Evolutionary conservation across 2,329 filamentous ascomycete species (phyloP).

Genomic region (Ophiocordyceps camponoti-saundersi): DNA sequence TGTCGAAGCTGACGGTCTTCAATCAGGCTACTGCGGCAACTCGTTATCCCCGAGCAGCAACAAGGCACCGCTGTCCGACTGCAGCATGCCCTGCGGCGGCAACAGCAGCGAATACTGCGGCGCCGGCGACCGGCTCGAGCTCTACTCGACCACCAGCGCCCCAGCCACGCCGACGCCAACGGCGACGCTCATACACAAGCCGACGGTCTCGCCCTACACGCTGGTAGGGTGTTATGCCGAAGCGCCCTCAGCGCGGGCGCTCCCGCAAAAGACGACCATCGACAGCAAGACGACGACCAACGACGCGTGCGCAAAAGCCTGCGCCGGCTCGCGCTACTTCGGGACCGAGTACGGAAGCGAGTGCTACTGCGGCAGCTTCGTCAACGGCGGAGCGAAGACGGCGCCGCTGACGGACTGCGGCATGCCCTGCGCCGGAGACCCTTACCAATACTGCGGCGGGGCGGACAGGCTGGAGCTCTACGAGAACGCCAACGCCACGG

Average conservation of each 20-base stretch:
- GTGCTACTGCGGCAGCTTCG: constrained; percentile 20
- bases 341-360: constrained; percentile 21
- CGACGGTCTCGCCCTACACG: constrained; percentile 10
- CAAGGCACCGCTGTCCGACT: constrained; percentile 13
- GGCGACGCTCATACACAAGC: constrained; percentile 7
- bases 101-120: constrained; percentile 24
- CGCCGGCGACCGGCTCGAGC: constrained; percentile 23
- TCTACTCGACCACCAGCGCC: constrained; percentile 23
- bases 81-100: constrained; percentile 23
- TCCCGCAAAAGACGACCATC: constrained; percentile 10
- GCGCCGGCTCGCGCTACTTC: constrained; percentile 21
- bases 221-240: constrained; percentile 25
- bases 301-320: constrained; percentile 15
- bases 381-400: constrained; percentile 9
- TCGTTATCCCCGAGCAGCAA: constrained; percentile 13
- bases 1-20: background rate
- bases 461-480: constrained; percentile 17
- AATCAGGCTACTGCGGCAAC: constrained; percentile 30
- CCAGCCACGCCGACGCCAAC: constrained; percentile 12
- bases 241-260: constrained; percentile 15
- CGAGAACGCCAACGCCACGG: constrained; percentile 10
- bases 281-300: constrained; percentile 14
- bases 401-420: constrained; percentile 15
- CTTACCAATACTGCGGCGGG: constrained; percentile 16
- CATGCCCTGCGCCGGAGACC: constrained; percentile 16